Evolutionary conservation across 371 early-diverging fungal species (phyloP).

Genomic region (Thermomucor indicae-seudaticae): DNA sequence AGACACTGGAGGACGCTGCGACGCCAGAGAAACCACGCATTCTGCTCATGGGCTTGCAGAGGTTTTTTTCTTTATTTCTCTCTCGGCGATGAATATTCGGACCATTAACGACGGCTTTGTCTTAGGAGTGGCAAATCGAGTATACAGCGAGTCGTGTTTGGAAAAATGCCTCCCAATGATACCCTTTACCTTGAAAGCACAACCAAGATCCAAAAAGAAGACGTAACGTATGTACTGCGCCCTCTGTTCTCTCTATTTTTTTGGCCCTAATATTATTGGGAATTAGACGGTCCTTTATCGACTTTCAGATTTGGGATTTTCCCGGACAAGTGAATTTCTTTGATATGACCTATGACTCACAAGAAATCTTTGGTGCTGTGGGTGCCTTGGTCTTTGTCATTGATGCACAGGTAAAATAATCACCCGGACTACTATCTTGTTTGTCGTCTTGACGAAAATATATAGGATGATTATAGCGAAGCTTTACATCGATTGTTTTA

Average conservation of each 20-base stretch:
- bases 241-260: neutral
- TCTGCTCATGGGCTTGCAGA: constrained; percentile 65
- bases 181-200: constrained; percentile 89
- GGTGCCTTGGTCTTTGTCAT: constrained; percentile 90
- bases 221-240: constrained; percentile 55
- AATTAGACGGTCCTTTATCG: constrained; percentile 71
- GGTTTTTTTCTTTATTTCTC: constrained; percentile 26
- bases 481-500: constrained; percentile 72
- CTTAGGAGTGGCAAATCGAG: constrained; percentile 91
- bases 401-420: constrained; percentile 78
- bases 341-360: constrained; percentile 69
- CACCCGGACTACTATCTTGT: no score
- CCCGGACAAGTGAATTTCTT: constrained; percentile 89
- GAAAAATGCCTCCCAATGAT: constrained; percentile 89
- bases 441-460: no score
- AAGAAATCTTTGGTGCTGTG: constrained; percentile 70
- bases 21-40: constrained; percentile 53
- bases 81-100: neutral
- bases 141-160: constrained; percentile 91
- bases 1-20: constrained; percentile 32
- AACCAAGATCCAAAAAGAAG: constrained; percentile 72
- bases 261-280: neutral
- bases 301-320: constrained; percentile 92
- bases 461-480: constrained; percentile 82
- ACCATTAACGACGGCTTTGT: neutral